Evolutionary conservation across 2,329 filamentous ascomycete species (phyloP).

Genomic region (Aureobasidium leucospermi): DNA sequence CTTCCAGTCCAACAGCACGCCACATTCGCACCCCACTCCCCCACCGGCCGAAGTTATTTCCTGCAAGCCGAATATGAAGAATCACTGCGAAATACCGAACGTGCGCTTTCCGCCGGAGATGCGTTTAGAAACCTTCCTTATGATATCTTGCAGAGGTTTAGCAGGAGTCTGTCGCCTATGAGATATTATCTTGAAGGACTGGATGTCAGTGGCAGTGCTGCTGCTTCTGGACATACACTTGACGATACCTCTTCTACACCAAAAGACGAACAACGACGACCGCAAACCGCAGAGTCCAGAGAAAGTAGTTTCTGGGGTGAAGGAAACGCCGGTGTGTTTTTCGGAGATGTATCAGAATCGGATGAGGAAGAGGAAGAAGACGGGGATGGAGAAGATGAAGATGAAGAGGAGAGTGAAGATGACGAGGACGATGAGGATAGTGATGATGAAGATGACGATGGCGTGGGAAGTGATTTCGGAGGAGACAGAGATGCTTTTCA

Average conservation of each 20-base stretch:
- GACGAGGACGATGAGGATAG: constrained; percentile 11
- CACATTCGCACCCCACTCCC: background rate
- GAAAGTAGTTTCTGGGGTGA: constrained; percentile 16
- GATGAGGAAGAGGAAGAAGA: constrained; percentile 15
- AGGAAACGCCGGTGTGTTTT: constrained; percentile 10
- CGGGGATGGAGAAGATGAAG: constrained; percentile 11
- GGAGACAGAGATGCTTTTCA: constrained; percentile 34
- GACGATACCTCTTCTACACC: background rate
- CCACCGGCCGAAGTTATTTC: constrained; percentile 22
- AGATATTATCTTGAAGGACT: constrained; percentile 34
- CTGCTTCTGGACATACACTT: background rate
- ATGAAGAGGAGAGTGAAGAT: constrained; percentile 10
- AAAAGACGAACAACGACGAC: background rate
- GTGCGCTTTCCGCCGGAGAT: constrained; percentile 8
- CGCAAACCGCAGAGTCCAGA: background rate
- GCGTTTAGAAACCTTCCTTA: constrained; percentile 32
- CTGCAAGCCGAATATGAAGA: constrained; percentile 22
- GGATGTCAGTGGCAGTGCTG: background rate
- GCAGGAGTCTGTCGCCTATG: constrained; percentile 38
- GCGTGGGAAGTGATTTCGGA: constrained; percentile 11
- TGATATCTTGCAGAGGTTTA: constrained; percentile 40
- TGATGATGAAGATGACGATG: constrained; percentile 12
- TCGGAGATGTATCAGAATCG: background rate
- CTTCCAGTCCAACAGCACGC: background rate
- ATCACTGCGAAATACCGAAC: constrained; percentile 12